These are phyloP conservation scores for Secale cereale DNA, from an alignment of 176 grass and related monocot species.

Conservation along the genomic window DNA sequence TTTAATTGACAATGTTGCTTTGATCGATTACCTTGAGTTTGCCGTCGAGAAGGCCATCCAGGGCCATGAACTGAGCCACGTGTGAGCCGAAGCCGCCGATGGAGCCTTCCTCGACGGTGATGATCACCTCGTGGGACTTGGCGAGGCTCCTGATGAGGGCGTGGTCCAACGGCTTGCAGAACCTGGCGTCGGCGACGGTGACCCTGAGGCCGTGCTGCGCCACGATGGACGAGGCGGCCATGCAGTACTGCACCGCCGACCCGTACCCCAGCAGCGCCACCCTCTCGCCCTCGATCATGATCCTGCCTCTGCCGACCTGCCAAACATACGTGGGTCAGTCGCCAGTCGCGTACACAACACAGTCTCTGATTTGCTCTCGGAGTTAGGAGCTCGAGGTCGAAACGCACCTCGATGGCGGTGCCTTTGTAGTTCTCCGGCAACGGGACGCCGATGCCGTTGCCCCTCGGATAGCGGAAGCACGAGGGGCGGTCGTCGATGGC, in stretches of 20 bases:
- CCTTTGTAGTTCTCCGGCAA: conserved; percentile 85
- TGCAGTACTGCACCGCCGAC: conserved; percentile 81
- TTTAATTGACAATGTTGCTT: not conserved
- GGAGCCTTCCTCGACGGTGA: conserved; percentile 97
- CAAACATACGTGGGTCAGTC: not conserved
- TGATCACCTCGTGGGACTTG: conserved; percentile 77
- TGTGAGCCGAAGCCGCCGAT: conserved; percentile 95
- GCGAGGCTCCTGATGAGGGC: conserved; percentile 72
- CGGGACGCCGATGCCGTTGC: conserved; percentile 74
- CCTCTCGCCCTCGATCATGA: conserved; percentile 72
- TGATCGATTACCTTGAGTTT: conserved; percentile 50
- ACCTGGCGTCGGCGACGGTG: conserved; percentile 86
- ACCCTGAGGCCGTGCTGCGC: conserved; percentile 60
- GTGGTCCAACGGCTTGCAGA: conserved; percentile 95
- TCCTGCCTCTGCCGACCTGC: conserved; percentile 82
- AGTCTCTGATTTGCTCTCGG: not conserved
- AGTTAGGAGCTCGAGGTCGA: not conserved
- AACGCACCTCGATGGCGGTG: conserved; percentile 63
- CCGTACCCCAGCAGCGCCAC: conserved; percentile 94
- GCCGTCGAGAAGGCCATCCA: conserved; percentile 88
- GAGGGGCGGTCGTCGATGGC: conserved; percentile 86
- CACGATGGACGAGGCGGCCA: conserved; percentile 58
- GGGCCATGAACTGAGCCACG: conserved; percentile 92
- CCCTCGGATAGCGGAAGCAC: conserved; percentile 89
- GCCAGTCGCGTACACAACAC: not conserved